Evolutionary conservation across 2,329 filamentous ascomycete species (phyloP).

Genomic region (Cladosporium sp.): DNA sequence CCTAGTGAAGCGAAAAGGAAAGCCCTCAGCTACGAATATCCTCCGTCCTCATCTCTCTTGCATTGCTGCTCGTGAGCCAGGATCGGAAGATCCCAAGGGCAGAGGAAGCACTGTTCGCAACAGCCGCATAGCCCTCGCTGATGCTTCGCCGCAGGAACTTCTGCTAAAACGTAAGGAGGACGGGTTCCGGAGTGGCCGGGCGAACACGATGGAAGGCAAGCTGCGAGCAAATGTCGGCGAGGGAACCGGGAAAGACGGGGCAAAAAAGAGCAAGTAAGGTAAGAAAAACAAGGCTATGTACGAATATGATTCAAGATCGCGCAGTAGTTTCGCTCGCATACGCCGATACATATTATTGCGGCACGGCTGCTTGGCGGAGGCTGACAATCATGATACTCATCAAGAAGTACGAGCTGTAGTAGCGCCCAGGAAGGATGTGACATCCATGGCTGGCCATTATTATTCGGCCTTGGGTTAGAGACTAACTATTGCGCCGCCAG

Average conservation of each 20-base stretch:
- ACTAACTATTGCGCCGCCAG: conserved; percentile 2
- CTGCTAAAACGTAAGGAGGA: conserved; percentile 5
- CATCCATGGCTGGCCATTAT: no score
- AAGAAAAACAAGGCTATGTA: no score
- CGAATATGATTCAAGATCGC: conserved; percentile 8
- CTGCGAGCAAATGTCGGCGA: conserved; percentile 9
- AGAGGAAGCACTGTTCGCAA: conserved; percentile 10
- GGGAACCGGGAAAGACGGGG: neutral
- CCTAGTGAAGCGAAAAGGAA: no score
- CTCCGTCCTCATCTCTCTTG: neutral
- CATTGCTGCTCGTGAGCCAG: no score
- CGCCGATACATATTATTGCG: conserved; percentile 8
- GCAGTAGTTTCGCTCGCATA: conserved; percentile 7
- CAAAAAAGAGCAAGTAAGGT: no score
- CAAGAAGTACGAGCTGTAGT: no score
- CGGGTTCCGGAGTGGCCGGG: conserved; percentile 9
- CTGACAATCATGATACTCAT: no score
- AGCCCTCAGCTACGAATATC: no score
- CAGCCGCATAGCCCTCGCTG: conserved; percentile 5
- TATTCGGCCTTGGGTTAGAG: no score
- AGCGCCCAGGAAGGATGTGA: no score
- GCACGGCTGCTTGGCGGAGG: conserved; percentile 6
- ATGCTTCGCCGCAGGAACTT: neutral
- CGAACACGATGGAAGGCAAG: no score
- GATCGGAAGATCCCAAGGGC: conserved; percentile 9